Percentiles rank a stretch among this genome's conserved stretches.
Conservation (phyloP, 768 basidiomycete species). For the Serendipita sp. region DNA sequence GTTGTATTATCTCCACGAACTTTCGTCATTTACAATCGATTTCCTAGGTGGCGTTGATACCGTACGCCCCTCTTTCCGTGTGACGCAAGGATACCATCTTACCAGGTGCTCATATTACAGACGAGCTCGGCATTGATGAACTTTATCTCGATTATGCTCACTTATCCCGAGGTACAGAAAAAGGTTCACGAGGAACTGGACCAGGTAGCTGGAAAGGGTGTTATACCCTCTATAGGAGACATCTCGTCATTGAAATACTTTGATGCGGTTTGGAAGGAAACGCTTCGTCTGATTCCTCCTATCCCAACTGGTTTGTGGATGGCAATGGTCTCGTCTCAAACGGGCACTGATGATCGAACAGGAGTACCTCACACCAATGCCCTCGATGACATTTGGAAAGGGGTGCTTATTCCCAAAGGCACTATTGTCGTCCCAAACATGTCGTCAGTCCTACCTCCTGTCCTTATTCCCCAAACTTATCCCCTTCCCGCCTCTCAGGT, state of each 20-base stretch:
- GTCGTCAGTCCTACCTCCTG: too few species aligned
- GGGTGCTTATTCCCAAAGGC: too few species aligned
- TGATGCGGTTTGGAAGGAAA: not conserved
- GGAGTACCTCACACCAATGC: too few species aligned
- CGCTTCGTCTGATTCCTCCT: not conserved
- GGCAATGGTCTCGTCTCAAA: too few species aligned
- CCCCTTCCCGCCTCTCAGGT: not conserved
- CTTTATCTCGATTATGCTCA: conserved; percentile 15
- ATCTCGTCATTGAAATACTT: not conserved
- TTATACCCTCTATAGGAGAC: conserved; percentile 10
- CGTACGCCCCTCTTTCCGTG: not conserved
- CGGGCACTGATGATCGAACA: too few species aligned
- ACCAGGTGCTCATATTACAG: not conserved
- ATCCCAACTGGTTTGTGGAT: not conserved
- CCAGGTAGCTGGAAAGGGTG: conserved; percentile 12
- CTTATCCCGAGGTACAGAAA: conserved; percentile 12
- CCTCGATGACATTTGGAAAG: too few species aligned
- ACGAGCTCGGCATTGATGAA: not conserved
- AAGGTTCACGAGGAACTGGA: conserved; percentile 16
- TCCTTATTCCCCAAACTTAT: not conserved
- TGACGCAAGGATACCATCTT: not conserved
- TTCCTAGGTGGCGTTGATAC: not conserved
- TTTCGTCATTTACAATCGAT: too few species aligned
- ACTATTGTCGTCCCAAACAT: too few species aligned
- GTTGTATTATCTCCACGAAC: too few species aligned